Base-by-base conservation (phyloP, 2,329 filamentous ascomycete genomes). In the Monilinia fructigena region DNA sequence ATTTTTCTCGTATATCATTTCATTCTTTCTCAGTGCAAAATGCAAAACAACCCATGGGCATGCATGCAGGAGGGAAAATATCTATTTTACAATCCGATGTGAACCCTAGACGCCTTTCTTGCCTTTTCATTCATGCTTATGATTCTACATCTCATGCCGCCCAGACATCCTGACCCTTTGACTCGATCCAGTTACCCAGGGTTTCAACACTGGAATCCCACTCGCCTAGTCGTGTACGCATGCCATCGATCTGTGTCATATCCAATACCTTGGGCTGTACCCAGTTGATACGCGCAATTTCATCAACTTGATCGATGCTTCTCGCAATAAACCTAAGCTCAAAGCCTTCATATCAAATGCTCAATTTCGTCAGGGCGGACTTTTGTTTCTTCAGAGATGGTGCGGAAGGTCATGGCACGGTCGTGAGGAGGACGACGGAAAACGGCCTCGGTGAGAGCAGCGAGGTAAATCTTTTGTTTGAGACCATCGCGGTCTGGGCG, bases 301-400 rank as follows among this genome's bases (percentile, higher is more conserved):
- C 89, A 58, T 92, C 92, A 42, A 99, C 95, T 81, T 99, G 94
- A 78, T 99, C 95, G 74, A 99, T 98, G 66, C 91, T 95, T 55
- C 95, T 72, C 90, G 86, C 72, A 99, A 82, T 72, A 99, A 82
- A 0, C 95, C 95, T 73, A 99, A 80, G 76, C 93, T 97, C 74
- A 99, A 80, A n/a, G 95, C 95, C 83, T 97, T 98, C 95, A 99
- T 99, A 99, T 91, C 70, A 99, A 82, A 78, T 98, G 94, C 83
- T 99, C 95, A 73, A 99, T 98, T 81, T 98, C 92, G 74, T 95
- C 88, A 3, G 88, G 86, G 73, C 88, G 86, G 62, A 99, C 93
- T 80, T 97, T 96, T 4, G 95, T 99, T 82, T 98, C 94, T 72
- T 90, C 84, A 6, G 91, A 86, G 75, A 99, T 97, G 60, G 92